A percentile compares a stretch with the other conserved stretches of the same genome.
Conservation (phyloP, 1,139 yeast genomes). For the Saccharomyces hybrid region DNA sequence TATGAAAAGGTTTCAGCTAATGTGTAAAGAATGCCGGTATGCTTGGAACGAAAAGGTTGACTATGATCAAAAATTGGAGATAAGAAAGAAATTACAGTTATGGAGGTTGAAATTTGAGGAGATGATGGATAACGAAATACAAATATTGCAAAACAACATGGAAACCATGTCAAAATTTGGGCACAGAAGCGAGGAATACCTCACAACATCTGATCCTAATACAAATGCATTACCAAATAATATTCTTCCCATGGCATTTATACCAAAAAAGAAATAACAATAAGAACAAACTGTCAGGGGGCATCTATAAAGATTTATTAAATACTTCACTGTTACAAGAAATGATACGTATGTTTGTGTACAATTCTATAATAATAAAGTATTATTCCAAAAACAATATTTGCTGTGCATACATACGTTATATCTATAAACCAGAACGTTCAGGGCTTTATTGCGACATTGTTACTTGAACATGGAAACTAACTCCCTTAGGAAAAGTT, state of each 20-base stretch:
- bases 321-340: neutral
- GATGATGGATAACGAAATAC: slow-evolving; percentile 11
- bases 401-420: neutral
- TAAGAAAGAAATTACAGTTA: slow-evolving; percentile 13
- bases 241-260: neutral
- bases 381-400: neutral
- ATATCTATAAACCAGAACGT: neutral
- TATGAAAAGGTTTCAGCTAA: slow-evolving; percentile 15
- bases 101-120: slow-evolving; percentile 11
- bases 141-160: slow-evolving; percentile 10
- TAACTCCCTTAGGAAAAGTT: slow-evolving; percentile 26
- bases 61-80: slow-evolving; percentile 12
- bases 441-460: neutral
- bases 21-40: slow-evolving; percentile 23
- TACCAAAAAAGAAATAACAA: neutral
- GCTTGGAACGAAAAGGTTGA: slow-evolving; percentile 20
- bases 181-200: neutral
- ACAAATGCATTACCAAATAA: slow-evolving; percentile 1
- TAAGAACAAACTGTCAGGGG: neutral
- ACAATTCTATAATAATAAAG: neutral
- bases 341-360: neutral
- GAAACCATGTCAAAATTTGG: slow-evolving; percentile 4
- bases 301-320: neutral
- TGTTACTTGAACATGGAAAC: slow-evolving; percentile 29
- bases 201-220: neutral